Evolutionary conservation across 257 asterid species (phyloP).

Genomic region (Capsicum pubescens): DNA sequence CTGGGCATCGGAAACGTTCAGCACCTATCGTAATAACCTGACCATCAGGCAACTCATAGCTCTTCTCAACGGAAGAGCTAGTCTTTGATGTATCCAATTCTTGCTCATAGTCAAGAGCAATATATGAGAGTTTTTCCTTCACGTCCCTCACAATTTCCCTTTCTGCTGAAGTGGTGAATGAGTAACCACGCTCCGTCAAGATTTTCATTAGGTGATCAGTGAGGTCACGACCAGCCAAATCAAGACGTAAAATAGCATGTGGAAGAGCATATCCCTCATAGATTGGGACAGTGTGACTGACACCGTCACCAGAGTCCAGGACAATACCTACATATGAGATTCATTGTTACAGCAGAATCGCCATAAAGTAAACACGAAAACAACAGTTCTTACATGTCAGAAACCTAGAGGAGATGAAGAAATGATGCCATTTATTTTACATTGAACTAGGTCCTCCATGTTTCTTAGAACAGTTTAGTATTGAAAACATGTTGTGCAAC

Average conservation of each 20-base stretch:
- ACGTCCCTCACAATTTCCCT: slow-evolving; percentile 50
- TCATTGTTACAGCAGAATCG: neutral
- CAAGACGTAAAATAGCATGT: slow-evolving; percentile 51
- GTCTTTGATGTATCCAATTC: slow-evolving; percentile 50
- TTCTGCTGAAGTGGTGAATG: slow-evolving; percentile 53
- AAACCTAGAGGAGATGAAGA: no score
- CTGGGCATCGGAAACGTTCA: slow-evolving; percentile 52
- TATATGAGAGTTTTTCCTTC: slow-evolving; percentile 48
- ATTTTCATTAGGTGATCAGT: slow-evolving; percentile 46
- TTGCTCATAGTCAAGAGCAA: slow-evolving; percentile 49
- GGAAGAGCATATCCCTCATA: slow-evolving; percentile 54
- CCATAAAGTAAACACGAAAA: neutral
- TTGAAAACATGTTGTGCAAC: neutral
- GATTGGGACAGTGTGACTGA: slow-evolving; percentile 51
- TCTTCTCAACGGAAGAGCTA: slow-evolving; percentile 47
- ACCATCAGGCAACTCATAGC: slow-evolving; percentile 51
- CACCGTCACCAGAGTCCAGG: slow-evolving; percentile 56
- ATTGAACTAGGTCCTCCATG: neutral
- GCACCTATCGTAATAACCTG: slow-evolving; percentile 49
- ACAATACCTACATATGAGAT: slow-evolving; percentile 38
- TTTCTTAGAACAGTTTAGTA: neutral
- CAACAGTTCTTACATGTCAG: no score
- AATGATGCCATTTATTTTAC: no score
- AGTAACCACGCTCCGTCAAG: slow-evolving; percentile 52
- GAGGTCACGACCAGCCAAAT: slow-evolving; percentile 53